Evolutionary conservation across 352 stramenopile genomes (phyloP).

Genomic region (Salisapilia sapeloensis): DNA sequence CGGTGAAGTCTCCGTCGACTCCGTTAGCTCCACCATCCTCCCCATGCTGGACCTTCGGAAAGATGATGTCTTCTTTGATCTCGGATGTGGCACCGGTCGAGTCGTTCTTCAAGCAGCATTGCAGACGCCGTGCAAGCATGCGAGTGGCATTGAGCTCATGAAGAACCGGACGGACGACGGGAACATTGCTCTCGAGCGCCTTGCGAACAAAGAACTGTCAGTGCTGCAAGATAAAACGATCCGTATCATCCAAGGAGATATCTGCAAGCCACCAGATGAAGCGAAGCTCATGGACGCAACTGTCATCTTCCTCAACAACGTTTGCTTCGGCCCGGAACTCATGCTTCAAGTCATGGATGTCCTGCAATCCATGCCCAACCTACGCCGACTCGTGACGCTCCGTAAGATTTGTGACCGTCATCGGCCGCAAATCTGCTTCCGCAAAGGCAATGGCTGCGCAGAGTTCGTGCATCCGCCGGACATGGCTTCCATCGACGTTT

Average conservation of each 20-base stretch:
- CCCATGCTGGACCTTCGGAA: slow-evolving; percentile 39
- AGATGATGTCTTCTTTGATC: slow-evolving; percentile 69
- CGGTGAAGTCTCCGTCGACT: slow-evolving; percentile 57
- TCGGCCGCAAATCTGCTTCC: slow-evolving; percentile 34
- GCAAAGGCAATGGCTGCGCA: slow-evolving; percentile 32
- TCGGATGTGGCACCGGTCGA: slow-evolving; percentile 67
- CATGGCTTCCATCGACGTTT: slow-evolving; percentile 56
- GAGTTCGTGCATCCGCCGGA: slow-evolving; percentile 52
- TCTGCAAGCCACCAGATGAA: slow-evolving; percentile 32
- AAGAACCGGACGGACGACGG: slow-evolving; percentile 60
- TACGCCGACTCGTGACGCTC: slow-evolving; percentile 52
- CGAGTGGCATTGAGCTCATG: slow-evolving; percentile 75
- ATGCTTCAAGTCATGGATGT: slow-evolving; percentile 59
- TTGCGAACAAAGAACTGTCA: slow-evolving; percentile 15
- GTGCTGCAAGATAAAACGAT: slow-evolving; percentile 34
- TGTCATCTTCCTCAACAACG: slow-evolving; percentile 80
- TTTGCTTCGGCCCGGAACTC: slow-evolving; percentile 57
- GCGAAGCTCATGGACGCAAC: slow-evolving; percentile 51
- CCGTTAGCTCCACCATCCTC: slow-evolving; percentile 38
- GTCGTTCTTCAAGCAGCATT: slow-evolving; percentile 59
- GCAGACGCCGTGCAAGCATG: slow-evolving; percentile 40
- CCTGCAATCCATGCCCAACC: slow-evolving; percentile 34
- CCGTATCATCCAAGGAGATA: slow-evolving; percentile 53
- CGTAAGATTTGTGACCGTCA: slow-evolving; percentile 71
- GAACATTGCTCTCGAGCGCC: slow-evolving; percentile 24